phyloP scores from a whole-genome alignment of 257 asterid genomes.

The Echium plantagineum region DNA sequence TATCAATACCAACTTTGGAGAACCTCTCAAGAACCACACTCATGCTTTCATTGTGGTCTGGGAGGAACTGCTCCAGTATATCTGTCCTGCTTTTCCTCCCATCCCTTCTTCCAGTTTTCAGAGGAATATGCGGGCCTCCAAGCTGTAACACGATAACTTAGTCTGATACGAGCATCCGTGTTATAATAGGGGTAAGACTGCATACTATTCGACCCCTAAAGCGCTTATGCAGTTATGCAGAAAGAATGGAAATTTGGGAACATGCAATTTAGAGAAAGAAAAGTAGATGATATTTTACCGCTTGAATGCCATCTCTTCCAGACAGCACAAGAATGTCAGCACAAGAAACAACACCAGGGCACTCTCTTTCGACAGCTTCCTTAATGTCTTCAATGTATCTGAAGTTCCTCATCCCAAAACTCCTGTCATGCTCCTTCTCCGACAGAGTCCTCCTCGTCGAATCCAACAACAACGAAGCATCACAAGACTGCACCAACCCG shows the following conservation, averaged over 20 bases:
- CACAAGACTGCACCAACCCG: conserved; percentile 56
- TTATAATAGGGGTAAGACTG: too few species aligned
- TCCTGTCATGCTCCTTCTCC: conserved; percentile 86
- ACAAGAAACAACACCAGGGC: conserved; percentile 94
- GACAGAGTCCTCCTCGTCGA: conserved; percentile 79
- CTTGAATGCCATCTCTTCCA: conserved; percentile 77
- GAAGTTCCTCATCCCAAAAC: conserved; percentile 96
- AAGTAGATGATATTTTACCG: conserved; percentile 27
- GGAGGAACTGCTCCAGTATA: conserved; percentile 65
- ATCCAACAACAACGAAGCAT: conserved; percentile 90
- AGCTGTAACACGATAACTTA: conserved; percentile 25
- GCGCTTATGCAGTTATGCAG: too few species aligned
- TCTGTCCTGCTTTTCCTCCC: conserved; percentile 86
- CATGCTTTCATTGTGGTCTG: conserved; percentile 95
- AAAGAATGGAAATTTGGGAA: too few species aligned
- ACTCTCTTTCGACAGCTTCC: conserved; percentile 89
- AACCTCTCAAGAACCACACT: conserved; percentile 72
- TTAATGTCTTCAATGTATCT: conserved; percentile 79
- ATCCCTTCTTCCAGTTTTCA: conserved; percentile 89
- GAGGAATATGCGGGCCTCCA: conserved; percentile 87
- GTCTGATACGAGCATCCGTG: too few species aligned
- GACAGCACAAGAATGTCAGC: conserved; percentile 84
- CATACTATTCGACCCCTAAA: too few species aligned
- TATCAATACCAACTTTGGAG: conserved; percentile 53
- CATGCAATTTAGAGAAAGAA: too few species aligned